Base-by-base conservation (phyloP, 2,329 filamentous ascomycete species). In the Pseudocercospora crystallina region DNA sequence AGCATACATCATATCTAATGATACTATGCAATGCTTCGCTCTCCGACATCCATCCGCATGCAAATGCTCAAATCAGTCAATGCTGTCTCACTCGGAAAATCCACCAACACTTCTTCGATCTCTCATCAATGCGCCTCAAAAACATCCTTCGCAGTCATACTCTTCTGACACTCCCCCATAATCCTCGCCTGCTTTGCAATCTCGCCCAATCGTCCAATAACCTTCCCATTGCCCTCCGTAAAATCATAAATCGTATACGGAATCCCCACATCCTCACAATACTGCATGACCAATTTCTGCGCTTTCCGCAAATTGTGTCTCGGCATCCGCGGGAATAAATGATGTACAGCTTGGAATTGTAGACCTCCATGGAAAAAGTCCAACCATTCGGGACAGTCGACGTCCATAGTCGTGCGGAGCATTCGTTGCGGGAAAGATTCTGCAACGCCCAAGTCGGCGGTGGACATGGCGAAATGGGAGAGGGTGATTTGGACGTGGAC, bases 401-500 rank as follows among this genome's bases (percentile, higher is more conserved):
- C 81, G 61, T 89, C 85, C 84, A 88, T 86, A 20, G 84, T 87
- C 2, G 85, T 88, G 38, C 85, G 78, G 33, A 88, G 72, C 76
- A 86, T 84, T 61, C 82, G 82, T 71, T 87, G 83, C 0, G 84
- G 75, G 63, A 87, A 88, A 0, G 82, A 85, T 64, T 88, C 85
- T 47, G 75, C 72, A 40, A 81, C 77, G 52, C 83, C 83, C 2
- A 86, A 74, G 55, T 87, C 82, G 0, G 80, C 71, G 2, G 82
- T 86, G 17, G 81, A 82, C 84, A 87, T 89, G 53, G 81, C 85
- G 75, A 85, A 88, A 69, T 89, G 85, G 1, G 80, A 84, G 8
- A 88, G 78, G 0, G 84, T 87, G 66, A 89, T 87, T 61, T 88
- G 85, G 2, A 87, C 76, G 64, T 89, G 85, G 15, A 88, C 76